Base-by-base conservation (phyloP, 306 rosid species). In the Dryas octopetala region DNA sequence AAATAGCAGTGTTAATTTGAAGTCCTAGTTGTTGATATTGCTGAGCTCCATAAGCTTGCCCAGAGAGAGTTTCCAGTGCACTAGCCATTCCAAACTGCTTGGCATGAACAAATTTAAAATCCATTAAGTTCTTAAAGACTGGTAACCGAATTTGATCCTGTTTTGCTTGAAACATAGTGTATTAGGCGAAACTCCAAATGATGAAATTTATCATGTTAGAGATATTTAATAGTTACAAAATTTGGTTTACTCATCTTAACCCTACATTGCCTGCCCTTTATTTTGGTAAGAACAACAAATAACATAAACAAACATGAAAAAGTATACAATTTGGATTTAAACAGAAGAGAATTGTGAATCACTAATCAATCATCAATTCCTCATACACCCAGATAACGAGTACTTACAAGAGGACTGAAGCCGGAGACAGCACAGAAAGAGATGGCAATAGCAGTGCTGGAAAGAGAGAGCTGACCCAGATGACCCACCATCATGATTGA, bases 21-120 rank as follows among this genome's bases (percentile, higher is more conserved):
- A 59, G 57, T 45, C 88, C 86, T 9, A 82, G 74, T 54, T 78
- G 80, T 9, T 53, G 16, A 73, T 82, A 85, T 60, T 85, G 86
- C 66, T 65, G n/a, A 9, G 88, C 88, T 70, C 86, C 88, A 68
- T 62, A 82, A 8, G 88, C 86, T 79, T 85, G 88, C 17, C 88
- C 88, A 28, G 77, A 79, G 9, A 85, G 75, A 1, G 88, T 85
- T 76, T 85, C 88, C 47, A 85, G 68, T 26, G 83, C 86, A 68
- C 84, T 59, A 9, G 86, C 73, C 85, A 81, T 81, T 38, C 88
- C 85, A 50, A 70, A 68, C 88, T 84, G 81, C 75, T 75, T 62
- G 50, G 48, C 67, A 79, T 17, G 46, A 32, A 59, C 70, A 75
- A 41, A 38, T 68, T 45, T n/a, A 53, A 10, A 47, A 71, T 15